Evolutionary conservation across 1,139 yeast genomes (phyloP), one percentile per base, ranked within the genome.

Genomic region (Kurtzmaniella quercitrusa): DNA sequence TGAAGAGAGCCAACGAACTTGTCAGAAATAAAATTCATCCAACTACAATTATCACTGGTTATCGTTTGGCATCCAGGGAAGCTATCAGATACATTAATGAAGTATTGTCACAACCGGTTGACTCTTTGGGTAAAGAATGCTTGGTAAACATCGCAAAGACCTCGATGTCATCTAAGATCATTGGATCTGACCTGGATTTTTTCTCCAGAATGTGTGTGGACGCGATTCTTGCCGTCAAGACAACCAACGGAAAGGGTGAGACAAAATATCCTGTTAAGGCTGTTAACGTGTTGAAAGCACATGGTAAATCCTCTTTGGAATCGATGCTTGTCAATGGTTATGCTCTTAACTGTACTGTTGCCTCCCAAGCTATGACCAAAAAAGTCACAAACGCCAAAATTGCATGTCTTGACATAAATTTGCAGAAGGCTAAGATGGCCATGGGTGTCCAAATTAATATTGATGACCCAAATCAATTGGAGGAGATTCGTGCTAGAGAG

Each of bases 381-480:
- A 73, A 76, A 40, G 70, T 94, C 41, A 65, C 73, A 41, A 75
- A 76, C 51, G 95, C 95, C 41, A 87, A 84, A 59, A 88, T 94
- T 59, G 99, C 98, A 3, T 84, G 93, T 53, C 75, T 94, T 59
- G 99, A 94, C 65, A 80, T 94, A 66, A 93, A 94, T 65, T 72
- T 94, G 59, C 98, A 94, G 65, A 93, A 91, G 65, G 93, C 97
- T 7, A 82, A 91, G 63, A 89, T 94, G 98, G 96, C 98, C 33
- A 82, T 94, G 83, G 99, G 99, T 42, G 98, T 94, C 43, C 95
- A 91, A 65, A 88, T 94, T 62, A 91, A 93, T 60, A 88, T 94
- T 57, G 96, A 88, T 55, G 98, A 94, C 62, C 98, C 99, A 36
- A 96, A 93, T 54, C 96, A 89, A 67, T 78, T 94, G 55, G 99